Evolutionary conservation across 139 green algal species (phyloP).

Genomic region (Chlamydomonas sphaeroides): DNA sequence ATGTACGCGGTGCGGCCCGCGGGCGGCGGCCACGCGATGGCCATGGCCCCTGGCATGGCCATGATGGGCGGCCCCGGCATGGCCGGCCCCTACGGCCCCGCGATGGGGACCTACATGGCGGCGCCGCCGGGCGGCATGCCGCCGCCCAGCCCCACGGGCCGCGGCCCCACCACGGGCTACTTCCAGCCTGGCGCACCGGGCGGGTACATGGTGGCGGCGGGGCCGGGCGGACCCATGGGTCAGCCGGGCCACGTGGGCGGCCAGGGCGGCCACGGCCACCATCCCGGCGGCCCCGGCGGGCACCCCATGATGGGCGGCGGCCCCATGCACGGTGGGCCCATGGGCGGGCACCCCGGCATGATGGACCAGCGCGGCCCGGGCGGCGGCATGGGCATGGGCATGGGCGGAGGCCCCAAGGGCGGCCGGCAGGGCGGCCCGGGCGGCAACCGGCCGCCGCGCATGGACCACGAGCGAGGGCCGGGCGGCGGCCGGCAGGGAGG

Average conservation of each 20-base stretch:
- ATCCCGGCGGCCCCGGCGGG: background rate
- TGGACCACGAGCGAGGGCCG: constrained; percentile 14
- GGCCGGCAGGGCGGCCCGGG: constrained; percentile 7
- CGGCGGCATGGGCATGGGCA: background rate
- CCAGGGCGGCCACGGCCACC: background rate
- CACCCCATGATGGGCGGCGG: constrained; percentile 15
- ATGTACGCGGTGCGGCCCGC: constrained; percentile 23
- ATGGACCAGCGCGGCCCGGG: background rate
- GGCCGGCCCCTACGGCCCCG: constrained; percentile 11
- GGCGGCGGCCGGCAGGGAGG: too few relatives aligned
- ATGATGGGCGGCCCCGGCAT: constrained; percentile 31
- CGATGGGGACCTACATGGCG: constrained; percentile 5
- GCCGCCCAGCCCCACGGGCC: constrained; percentile 34
- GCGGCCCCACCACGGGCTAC: background rate
- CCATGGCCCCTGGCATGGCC: background rate
- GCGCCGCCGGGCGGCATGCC: constrained; percentile 20
- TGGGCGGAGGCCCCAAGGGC: background rate
- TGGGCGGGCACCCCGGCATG: background rate
- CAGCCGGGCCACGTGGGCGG: background rate
- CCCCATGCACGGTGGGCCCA: background rate
- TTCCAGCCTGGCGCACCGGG: constrained; percentile 8
- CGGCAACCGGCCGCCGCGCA: constrained; percentile 4
- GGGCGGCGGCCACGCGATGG: background rate
- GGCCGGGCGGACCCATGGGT: constrained; percentile 15
- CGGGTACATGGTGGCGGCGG: background rate